Base-by-base conservation (phyloP, 2,329 filamentous ascomycete genomes). In the Zelopaecilomyces penicillatus region DNA sequence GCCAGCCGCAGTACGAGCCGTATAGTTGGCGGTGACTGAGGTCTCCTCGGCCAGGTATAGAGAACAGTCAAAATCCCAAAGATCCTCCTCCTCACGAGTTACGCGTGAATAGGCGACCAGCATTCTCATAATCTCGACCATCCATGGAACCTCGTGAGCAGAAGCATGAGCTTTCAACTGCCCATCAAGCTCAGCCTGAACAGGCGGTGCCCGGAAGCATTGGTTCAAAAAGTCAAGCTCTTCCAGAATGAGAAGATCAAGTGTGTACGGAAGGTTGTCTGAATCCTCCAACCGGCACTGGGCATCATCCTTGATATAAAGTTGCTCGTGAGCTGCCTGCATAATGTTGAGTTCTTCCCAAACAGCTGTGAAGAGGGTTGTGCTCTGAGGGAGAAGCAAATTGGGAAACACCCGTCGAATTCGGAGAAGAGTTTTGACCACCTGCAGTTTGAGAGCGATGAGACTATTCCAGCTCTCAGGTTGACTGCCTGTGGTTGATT, bases 51-150 rank as follows among this genome's bases (percentile, higher is more conserved):
- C 91, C 39, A 98, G 74, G 65, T 94, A 98, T 2, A 98, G 77
- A 47, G 95, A 97, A 54, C 94, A 85, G 63, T 98, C 93, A 50
- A 96, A 88, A 55, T 96, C 88, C 93, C 93, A 98, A 7, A 98
- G 68, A 6, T 87, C 88, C 66, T 96, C 88, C 59, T 97, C 93
- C 63, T 98, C 93, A 29, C 80, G 82, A 2, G 86, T 90, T 55
- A 98, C 94, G 52, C 91, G 87, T 9, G 89, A 84, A 65, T 95
- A 97, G 1, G 82, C 80, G 19, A 89, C 81, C 7, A 89, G 79
- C 52, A 96, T 76, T 61, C 85, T 86, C 79, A 96, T 85, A 19
- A 96, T 81, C 57, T 95, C 86, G 31, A 85, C 75, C 53, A 96
- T 76, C 91, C 91, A 97, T 6, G 81, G 80, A 2, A 83, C 82